Evolutionary conservation across 2,329 filamentous ascomycete species (phyloP).

Genomic region (Coniella vitis): DNA sequence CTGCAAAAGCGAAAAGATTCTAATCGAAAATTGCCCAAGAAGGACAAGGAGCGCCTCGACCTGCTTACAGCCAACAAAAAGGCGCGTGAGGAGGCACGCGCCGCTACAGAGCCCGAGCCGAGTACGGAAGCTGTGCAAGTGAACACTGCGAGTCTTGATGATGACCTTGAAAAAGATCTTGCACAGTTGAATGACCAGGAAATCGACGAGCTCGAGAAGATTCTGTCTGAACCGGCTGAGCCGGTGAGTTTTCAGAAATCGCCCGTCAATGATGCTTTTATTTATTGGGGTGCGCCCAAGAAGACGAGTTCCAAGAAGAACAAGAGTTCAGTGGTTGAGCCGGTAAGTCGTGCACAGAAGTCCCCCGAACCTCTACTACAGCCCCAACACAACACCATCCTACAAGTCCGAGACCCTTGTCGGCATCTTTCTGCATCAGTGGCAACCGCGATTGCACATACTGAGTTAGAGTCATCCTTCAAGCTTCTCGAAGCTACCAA

Average conservation of each 20-base stretch:
- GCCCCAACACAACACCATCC: slow-evolving; percentile 15
- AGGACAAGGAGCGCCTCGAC: slow-evolving; percentile 16
- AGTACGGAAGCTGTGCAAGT: slow-evolving; percentile 28
- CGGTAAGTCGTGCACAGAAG: slow-evolving; percentile 19
- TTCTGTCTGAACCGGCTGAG: slow-evolving; percentile 15
- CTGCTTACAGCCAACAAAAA: slow-evolving; percentile 12
- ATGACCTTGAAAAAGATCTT: slow-evolving; percentile 19
- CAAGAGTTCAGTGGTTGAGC: slow-evolving; percentile 32
- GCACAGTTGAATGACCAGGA: slow-evolving; percentile 19
- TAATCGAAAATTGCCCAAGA: slow-evolving; percentile 10
- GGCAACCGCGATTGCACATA: slow-evolving; percentile 37
- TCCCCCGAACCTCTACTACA: slow-evolving; percentile 16
- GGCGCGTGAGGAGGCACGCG: slow-evolving; percentile 6
- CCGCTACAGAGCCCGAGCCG: not conserved
- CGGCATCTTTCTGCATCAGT: slow-evolving; percentile 17
- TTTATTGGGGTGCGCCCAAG: slow-evolving; percentile 50
- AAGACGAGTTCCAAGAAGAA: slow-evolving; percentile 32
- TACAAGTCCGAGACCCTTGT: slow-evolving; percentile 8
- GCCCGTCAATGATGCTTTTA: slow-evolving; percentile 38
- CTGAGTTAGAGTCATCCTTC: slow-evolving; percentile 37
- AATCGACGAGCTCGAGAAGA: slow-evolving; percentile 24
- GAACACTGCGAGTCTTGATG: slow-evolving; percentile 10
- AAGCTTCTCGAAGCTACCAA: slow-evolving; percentile 38
- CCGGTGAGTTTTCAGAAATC: slow-evolving; percentile 10
- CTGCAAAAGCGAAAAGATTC: slow-evolving; percentile 20